These are phyloP conservation scores for Puccinia coronata DNA, from an alignment of 1,284 basidiomycete genomes.

Conservation along the genomic window DNA sequence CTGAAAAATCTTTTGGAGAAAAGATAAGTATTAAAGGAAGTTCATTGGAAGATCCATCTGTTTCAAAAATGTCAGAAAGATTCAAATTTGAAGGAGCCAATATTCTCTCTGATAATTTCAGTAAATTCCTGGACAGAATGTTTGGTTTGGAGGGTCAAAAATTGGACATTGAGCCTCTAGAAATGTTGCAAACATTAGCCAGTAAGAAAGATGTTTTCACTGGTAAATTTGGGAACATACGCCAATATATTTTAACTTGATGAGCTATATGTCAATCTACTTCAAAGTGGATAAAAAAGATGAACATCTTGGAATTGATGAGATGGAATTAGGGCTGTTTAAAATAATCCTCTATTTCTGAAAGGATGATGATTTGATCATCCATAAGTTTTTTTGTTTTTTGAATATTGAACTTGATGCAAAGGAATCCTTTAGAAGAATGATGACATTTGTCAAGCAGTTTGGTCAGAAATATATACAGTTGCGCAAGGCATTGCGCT, in stretches of 20 bases:
- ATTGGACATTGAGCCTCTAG: not conserved
- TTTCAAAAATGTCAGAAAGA: too few species aligned
- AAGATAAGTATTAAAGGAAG: too few species aligned
- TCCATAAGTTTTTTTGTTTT: not conserved
- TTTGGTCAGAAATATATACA: not conserved
- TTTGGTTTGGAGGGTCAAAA: not conserved
- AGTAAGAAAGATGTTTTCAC: not conserved
- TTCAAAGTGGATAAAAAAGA: not conserved
- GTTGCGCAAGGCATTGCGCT: too few species aligned
- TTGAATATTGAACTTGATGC: not conserved
- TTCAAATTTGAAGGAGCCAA: too few species aligned
- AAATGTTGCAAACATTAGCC: not conserved
- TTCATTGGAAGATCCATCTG: too few species aligned
- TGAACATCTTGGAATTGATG: not conserved
- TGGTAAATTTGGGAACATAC: not conserved
- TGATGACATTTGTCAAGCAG: constrained; percentile 6
- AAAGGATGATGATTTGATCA: not conserved
- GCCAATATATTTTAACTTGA: not conserved
- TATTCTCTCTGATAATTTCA: not conserved
- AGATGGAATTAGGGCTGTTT: not conserved
- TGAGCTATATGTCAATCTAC: constrained; percentile 3
- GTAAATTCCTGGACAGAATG: not conserved
- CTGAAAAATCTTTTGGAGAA: too few species aligned
- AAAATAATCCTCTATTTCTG: constrained; percentile 6
- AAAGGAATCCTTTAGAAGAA: not conserved